These are phyloP conservation scores for Psilocybe cubensis DNA, from an alignment of 768 basidiomycete genomes.

Conservation along the genomic window DNA sequence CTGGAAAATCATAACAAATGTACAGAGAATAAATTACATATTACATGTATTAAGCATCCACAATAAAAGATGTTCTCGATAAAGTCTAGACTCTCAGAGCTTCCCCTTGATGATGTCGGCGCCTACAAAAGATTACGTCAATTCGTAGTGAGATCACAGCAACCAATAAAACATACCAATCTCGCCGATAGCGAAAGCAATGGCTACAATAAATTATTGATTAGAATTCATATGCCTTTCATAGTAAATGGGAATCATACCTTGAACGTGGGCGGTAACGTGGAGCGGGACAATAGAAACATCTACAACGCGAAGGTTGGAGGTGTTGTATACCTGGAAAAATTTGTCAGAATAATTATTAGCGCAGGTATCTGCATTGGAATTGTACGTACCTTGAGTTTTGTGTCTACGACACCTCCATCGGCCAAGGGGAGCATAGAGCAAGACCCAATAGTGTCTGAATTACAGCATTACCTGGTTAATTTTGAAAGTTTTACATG, in stretches of 20 bases:
- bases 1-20: too few species aligned
- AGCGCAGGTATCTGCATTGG: not conserved
- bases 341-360: not conserved
- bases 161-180: not conserved
- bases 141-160: not conserved
- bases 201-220: not conserved
- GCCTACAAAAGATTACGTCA: not conserved
- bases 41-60: too few species aligned
- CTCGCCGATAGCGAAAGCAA: slow-evolving; percentile 2
- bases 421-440: slow-evolving; percentile 10
- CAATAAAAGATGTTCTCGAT: too few species aligned
- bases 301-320: slow-evolving; percentile 1
- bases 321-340: slow-evolving; percentile 1
- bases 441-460: slow-evolving; percentile 12
- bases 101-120: slow-evolving; percentile 8
- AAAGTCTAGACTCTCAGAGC: not conserved
- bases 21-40: too few species aligned
- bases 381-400: not conserved
- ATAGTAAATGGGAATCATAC: not conserved
- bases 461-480: too few species aligned
- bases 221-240: not conserved
- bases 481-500: too few species aligned
- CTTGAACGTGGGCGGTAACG: slow-evolving; percentile 1
- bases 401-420: slow-evolving; percentile 9
- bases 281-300: slow-evolving; percentile 6